phyloP scores from a whole-genome alignment of 345 rosid genomes.

The Physaria fendleri region DNA sequence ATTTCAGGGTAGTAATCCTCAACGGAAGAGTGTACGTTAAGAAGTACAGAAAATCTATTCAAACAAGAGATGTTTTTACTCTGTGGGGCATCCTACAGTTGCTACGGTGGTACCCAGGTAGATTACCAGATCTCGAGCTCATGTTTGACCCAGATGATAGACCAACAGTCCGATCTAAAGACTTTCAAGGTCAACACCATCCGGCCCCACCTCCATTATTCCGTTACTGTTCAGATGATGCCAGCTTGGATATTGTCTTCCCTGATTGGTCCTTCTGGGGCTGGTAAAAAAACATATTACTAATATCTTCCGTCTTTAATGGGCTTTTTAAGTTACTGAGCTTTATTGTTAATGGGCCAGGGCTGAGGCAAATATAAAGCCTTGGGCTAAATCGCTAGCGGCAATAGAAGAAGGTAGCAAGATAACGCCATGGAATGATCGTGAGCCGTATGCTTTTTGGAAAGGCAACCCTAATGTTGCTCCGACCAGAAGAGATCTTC shows the following conservation, averaged over 20 bases:
- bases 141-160: constrained; percentile 56
- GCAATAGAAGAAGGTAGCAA: constrained; percentile 40
- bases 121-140: constrained; percentile 64
- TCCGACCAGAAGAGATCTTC: constrained; percentile 35
- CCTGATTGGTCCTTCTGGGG: constrained; percentile 96
- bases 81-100: constrained; percentile 78
- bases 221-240: constrained; percentile 48
- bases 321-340: neutral
- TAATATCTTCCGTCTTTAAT: neutral
- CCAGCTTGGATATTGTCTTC: constrained; percentile 52
- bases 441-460: constrained; percentile 58
- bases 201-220: constrained; percentile 60
- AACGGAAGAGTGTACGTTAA: constrained; percentile 54
- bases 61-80: constrained; percentile 47
- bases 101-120: constrained; percentile 59
- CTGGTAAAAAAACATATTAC: constrained; percentile 36
- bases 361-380: constrained; percentile 48
- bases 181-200: constrained; percentile 32
- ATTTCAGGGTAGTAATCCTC: constrained; percentile 50
- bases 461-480: constrained; percentile 46
- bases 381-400: constrained; percentile 33
- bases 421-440: constrained; percentile 41
- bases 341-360: constrained; percentile 11
- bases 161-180: constrained; percentile 36
- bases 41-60: constrained; percentile 41